Conservation (phyloP, 2,329 filamentous ascomycete genomes). For the Stagonosporopsis vannaccii region DNA sequence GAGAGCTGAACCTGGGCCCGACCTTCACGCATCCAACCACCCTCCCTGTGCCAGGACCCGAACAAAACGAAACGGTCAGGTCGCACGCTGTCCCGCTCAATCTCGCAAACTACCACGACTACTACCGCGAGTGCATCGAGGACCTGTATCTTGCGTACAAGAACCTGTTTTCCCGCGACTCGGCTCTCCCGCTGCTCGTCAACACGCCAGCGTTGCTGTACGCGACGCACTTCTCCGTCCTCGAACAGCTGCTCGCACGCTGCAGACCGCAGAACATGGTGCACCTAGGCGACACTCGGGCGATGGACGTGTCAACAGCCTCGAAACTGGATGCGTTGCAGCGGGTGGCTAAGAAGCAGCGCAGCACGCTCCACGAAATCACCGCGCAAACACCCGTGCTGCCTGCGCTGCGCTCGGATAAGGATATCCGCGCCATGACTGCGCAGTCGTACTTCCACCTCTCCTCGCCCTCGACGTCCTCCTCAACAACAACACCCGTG, state of each 20-base stretch:
- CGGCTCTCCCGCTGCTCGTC: conserved; percentile 67
- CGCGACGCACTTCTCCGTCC: conserved; percentile 71
- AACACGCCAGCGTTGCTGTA: conserved; percentile 80
- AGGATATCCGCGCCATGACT: conserved; percentile 76
- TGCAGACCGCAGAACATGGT: conserved; percentile 68
- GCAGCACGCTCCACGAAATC: conserved; percentile 59
- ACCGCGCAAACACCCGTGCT: conserved; percentile 59
- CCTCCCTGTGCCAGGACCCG: conserved; percentile 27
- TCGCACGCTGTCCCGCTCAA: conserved; percentile 72
- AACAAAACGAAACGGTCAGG: conserved; percentile 57
- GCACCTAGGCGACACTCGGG: conserved; percentile 62
- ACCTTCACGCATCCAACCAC: conserved; percentile 68
- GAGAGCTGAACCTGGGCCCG: conserved; percentile 68
- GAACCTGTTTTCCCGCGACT: conserved; percentile 51
- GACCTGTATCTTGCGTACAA: conserved; percentile 69
- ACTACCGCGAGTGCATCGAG: conserved; percentile 69
- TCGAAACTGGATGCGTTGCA: conserved; percentile 64
- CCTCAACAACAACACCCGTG: not conserved
- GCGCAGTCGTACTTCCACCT: conserved; percentile 80
- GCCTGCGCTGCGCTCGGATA: conserved; percentile 62
- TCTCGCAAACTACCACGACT: conserved; percentile 69
- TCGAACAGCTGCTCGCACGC: conserved; percentile 64
- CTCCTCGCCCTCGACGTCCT: conserved; percentile 20
- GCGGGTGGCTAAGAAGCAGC: conserved; percentile 47
- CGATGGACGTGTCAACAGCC: conserved; percentile 62